Conservation (phyloP, 331 rosid genomes). For the Phaseolus coccineus region DNA sequence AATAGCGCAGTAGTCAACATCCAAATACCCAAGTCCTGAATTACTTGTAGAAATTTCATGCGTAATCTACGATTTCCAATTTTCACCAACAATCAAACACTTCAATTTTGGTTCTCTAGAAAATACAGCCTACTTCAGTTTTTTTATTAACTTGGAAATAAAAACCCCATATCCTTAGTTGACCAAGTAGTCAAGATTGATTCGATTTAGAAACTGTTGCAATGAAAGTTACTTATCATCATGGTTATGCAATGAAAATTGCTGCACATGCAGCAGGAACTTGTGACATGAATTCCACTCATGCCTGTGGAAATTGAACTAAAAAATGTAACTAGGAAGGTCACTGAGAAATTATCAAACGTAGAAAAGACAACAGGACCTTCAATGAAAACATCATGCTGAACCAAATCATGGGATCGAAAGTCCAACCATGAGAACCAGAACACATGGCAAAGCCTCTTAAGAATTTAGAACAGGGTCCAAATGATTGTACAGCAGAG, state of each 20-base stretch:
- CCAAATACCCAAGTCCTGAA: background rate
- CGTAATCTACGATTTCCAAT: background rate
- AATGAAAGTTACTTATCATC: constrained; percentile 26
- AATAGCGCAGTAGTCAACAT: background rate
- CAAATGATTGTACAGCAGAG: background rate
- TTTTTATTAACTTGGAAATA: constrained; percentile 7
- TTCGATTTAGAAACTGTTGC: constrained; percentile 3
- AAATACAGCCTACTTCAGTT: background rate
- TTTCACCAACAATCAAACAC: constrained; percentile 10
- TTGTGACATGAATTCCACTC: constrained; percentile 2
- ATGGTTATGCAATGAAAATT: background rate
- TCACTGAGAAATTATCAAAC: constrained; percentile 5
- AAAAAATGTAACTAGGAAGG: background rate
- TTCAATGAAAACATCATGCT: background rate
- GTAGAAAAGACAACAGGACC: background rate
- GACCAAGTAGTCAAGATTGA: background rate
- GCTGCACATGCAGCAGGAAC: constrained; percentile 15
- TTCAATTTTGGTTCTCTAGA: background rate
- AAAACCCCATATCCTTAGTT: background rate
- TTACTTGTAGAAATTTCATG: background rate
- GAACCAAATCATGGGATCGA: background rate
- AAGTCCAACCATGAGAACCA: constrained; percentile 24
- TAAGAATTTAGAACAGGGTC: background rate
- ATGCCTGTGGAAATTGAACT: constrained; percentile 1
- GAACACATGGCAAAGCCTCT: constrained; percentile 8